Percentiles rank a stretch among this genome's conserved stretches.
Evolutionary conservation across 2,329 filamentous ascomycete genomes (phyloP).

Genomic region (Albifimbria verrucaria): DNA sequence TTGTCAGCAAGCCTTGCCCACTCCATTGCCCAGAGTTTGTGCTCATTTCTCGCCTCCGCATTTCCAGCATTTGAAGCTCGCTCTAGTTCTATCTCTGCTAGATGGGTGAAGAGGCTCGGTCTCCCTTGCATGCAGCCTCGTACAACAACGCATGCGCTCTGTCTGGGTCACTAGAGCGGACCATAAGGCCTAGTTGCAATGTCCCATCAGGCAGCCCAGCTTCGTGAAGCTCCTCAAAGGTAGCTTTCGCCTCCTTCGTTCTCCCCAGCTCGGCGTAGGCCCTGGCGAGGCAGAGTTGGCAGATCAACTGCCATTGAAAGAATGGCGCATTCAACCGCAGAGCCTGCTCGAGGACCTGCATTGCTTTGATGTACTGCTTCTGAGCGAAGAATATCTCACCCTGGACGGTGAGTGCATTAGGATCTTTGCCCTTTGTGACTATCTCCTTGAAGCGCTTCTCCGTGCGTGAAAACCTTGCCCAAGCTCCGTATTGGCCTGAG

Average conservation of each 20-base stretch:
- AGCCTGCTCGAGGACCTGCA: constrained; percentile 18
- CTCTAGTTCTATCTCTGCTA: constrained; percentile 26
- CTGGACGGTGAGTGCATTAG: constrained; percentile 31
- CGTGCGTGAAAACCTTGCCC: constrained; percentile 18
- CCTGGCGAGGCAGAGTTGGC: constrained; percentile 22
- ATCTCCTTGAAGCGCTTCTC: not conserved
- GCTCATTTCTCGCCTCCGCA: constrained; percentile 13
- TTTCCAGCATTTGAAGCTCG: constrained; percentile 12
- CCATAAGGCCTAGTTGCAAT: constrained; percentile 21
- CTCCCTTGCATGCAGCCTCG: constrained; percentile 20
- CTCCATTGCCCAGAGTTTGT: constrained; percentile 28
- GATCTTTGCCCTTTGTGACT: constrained; percentile 24
- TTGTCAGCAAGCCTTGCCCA: constrained; percentile 28
- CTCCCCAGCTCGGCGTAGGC: constrained; percentile 17
- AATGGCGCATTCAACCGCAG: constrained; percentile 11
- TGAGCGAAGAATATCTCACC: constrained; percentile 23
- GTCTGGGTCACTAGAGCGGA: constrained; percentile 16
- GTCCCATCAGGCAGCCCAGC: constrained; percentile 20
- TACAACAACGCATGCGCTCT: constrained; percentile 22
- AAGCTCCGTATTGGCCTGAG: constrained; percentile 20
- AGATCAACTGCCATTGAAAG: constrained; percentile 25
- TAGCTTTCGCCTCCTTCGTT: constrained; percentile 16
- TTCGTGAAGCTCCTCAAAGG: constrained; percentile 18
- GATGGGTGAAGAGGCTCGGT: constrained; percentile 20
- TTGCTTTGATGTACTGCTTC: constrained; percentile 19